Evolutionary conservation across 768 basidiomycete species (phyloP).

Genomic region (Suillus ampliporus): DNA sequence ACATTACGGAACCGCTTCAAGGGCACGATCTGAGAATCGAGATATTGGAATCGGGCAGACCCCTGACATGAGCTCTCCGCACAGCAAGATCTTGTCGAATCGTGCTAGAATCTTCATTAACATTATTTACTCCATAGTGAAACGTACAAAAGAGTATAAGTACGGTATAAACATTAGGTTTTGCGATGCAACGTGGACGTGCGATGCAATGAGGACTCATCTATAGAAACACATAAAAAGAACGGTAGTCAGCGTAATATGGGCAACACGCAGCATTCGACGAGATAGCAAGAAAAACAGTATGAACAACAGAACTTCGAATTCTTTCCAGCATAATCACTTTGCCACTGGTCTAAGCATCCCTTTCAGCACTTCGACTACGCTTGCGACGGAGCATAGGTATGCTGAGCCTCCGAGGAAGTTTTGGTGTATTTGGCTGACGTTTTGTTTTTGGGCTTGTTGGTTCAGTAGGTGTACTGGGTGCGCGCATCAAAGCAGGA

Average conservation of each 20-base stretch:
- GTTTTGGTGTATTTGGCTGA: slow-evolving; percentile 20
- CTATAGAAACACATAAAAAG: neutral
- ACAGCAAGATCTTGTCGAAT: neutral
- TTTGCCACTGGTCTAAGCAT: neutral
- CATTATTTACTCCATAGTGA: neutral
- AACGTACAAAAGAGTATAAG: neutral
- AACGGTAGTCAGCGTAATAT: neutral
- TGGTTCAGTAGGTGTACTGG: slow-evolving; percentile 5
- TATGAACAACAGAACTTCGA: neutral
- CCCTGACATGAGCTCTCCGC: neutral
- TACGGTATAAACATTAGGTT: neutral
- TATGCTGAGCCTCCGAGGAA: slow-evolving; percentile 36
- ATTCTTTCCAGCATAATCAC: too few relatives aligned
- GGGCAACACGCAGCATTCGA: neutral
- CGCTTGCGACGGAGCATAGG: slow-evolving; percentile 35
- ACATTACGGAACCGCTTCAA: neutral
- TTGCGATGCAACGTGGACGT: neutral
- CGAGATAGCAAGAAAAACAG: neutral
- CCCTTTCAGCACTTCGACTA: slow-evolving; percentile 6
- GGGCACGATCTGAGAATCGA: neutral
- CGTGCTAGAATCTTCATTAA: neutral
- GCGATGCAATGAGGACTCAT: too few relatives aligned
- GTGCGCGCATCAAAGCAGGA: slow-evolving; percentile 7
- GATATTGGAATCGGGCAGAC: neutral
- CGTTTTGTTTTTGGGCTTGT: slow-evolving; percentile 16